A percentile compares a stretch with the other conserved stretches of the same genome.
These are phyloP conservation scores for Colletotrichum sp. DNA, from an alignment of 2,329 filamentous ascomycete genomes.

Conservation along the genomic window DNA sequence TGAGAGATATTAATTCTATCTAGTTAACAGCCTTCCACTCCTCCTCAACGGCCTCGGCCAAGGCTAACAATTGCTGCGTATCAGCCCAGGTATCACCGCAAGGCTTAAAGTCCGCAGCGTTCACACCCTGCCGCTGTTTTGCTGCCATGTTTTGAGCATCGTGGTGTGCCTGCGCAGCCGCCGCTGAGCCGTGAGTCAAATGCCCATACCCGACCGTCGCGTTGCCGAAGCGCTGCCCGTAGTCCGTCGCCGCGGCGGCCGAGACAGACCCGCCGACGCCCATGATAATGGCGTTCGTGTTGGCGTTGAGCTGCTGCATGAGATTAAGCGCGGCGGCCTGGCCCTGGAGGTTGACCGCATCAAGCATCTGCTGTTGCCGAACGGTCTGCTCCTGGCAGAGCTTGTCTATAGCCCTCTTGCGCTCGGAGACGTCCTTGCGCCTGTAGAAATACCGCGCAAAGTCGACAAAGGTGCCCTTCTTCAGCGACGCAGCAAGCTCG, in stretches of 20 bases:
- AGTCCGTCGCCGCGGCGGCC: neutral
- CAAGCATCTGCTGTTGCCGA: neutral
- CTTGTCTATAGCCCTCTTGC: neutral
- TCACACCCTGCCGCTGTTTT: neutral
- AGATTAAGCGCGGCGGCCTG: neutral
- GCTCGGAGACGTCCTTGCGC: neutral
- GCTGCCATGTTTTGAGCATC: neutral
- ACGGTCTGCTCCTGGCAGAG: neutral
- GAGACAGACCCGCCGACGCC: neutral
- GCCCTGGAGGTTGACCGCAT: neutral
- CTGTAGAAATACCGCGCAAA: neutral
- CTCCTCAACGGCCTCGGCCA: neutral
- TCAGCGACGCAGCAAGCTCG: neutral
- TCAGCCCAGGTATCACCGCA: neutral
- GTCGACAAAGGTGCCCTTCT: neutral
- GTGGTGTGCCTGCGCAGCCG: neutral
- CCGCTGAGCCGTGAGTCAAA: neutral
- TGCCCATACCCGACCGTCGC: neutral
- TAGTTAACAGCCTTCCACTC: neutral
- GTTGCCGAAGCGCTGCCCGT: neutral
- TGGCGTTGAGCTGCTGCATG: neutral
- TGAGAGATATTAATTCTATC: accelerated
- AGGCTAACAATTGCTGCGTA: neutral
- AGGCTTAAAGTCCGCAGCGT: neutral
- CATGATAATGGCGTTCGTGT: neutral